These are phyloP conservation scores for Chaetomium fimeti DNA, from an alignment of 495 filamentous ascomycete genomes.

Conservation along the genomic window DNA sequence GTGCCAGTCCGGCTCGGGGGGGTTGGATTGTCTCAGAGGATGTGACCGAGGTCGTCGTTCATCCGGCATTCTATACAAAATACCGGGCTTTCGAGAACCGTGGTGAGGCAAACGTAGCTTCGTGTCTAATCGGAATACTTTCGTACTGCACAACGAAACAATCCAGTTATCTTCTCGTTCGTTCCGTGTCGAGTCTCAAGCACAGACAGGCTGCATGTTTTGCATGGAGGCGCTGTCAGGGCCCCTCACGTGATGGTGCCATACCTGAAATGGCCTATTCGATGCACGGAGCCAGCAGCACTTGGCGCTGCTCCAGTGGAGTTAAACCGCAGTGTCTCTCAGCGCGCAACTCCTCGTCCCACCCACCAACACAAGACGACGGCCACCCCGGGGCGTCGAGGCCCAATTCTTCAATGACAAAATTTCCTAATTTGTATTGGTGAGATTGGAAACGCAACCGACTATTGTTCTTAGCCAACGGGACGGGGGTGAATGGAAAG, in stretches of 20 bases:
- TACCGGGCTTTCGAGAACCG: neutral
- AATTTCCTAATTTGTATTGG: conserved; percentile 3
- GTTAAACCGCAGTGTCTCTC: conserved; percentile 18
- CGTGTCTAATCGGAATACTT: neutral
- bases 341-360: conserved; percentile 14
- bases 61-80: neutral
- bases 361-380: conserved; percentile 12
- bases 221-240: neutral
- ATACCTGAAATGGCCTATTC: conserved; percentile 19
- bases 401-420: conserved; percentile 10
- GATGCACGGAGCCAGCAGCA: conserved; percentile 15
- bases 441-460: neutral
- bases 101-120: neutral
- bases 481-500: neutral
- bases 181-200: too few species aligned
- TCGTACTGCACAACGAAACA: neutral
- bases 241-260: conserved; percentile 27
- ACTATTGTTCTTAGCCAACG: neutral
- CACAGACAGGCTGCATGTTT: neutral
- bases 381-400: neutral
- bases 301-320: conserved; percentile 25
- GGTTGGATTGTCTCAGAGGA: neutral
- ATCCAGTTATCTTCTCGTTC: too few species aligned
- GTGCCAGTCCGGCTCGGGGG: neutral
- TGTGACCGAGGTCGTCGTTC: neutral